Base-by-base conservation (phyloP, 768 basidiomycete species). In the Hydnomerulius pinastri region DNA sequence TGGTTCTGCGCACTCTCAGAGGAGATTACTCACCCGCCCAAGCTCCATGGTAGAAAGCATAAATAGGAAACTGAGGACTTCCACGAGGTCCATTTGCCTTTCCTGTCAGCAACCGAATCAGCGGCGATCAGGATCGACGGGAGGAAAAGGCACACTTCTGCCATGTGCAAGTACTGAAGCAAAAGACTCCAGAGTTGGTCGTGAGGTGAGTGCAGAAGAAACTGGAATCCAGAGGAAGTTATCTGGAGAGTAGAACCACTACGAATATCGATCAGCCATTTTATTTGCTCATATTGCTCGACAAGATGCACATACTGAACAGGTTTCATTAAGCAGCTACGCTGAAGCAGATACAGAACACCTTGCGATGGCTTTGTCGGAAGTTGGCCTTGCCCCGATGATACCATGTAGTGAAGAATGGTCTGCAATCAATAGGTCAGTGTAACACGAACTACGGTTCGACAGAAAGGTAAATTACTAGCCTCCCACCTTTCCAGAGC, bases 41-140 rank as follows among this genome's bases (percentile, higher is more conserved):
- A 98, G 82, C 64, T 97, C 92, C 85, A 95, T 94, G 4, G 91
- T 97, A 2, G 94, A 94, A 53, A 99, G 77, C 88, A 98, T 97
- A 76, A 98, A 94, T 42, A 98, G 77, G 70, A 98, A 94, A 56
- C 88, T 87, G 48, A 98, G 77, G 8, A 97, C 90, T 65, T 96
- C 92, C 8, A 98, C 92, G 0, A 95, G 76, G 69, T 96, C 95
- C 85, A 94, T 92, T 62, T 85, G 80, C 49, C 91, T 80, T 72
- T 90, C 86, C 88, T 92, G 64, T 27, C 37, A 53, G 49, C 17
- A 32, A 23, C 1, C 42, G 40, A 30, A 48, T 56, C 61, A 58
- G 36, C 28, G 18, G 50, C 56, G 27, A 48, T 53, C 38, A 25
- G 10, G n/a, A 46, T 36, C 27, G 35, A 20, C 50, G 48, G 40